Percentiles rank a stretch among this genome's conserved stretches.
phyloP scores from a whole-genome alignment of 148 eudicot genomes.

The Silene latifolia region DNA sequence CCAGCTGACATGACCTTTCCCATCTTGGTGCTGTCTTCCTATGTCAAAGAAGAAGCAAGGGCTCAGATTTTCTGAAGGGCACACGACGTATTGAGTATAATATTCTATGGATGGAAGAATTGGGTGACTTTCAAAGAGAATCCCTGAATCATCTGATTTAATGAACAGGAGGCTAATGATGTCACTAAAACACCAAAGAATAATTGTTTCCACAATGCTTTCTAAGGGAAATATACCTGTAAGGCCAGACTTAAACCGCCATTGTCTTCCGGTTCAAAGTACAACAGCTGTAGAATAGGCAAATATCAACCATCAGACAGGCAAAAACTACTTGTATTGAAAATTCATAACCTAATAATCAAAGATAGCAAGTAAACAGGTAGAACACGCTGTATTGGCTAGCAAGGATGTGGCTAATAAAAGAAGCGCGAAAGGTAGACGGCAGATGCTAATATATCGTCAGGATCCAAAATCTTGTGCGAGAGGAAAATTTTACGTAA shows the following conservation, averaged over 20 bases:
- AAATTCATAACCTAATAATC: not conserved
- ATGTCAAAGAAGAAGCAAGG: conserved; percentile 14
- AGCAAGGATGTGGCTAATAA: conserved; percentile 5
- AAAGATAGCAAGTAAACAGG: not conserved
- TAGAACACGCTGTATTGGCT: not conserved
- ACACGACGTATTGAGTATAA: not conserved
- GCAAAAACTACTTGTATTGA: not conserved
- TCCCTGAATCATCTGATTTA: not conserved
- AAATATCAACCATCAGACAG: not conserved
- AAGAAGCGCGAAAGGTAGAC: not conserved
- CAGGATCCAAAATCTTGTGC: not conserved
- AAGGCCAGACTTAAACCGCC: conserved; percentile 89
- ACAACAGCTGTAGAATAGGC: conserved; percentile 64
- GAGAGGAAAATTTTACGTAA: not conserved
- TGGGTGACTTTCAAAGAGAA: not conserved
- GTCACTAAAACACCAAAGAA: not conserved
- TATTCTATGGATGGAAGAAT: not conserved
- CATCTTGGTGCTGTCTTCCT: conserved; percentile 89
- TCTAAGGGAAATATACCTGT: conserved; percentile 47
- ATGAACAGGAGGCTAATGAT: not conserved
- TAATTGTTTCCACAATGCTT: not conserved
- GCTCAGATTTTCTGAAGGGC: conserved; percentile 9
- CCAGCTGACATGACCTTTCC: conserved; percentile 88
- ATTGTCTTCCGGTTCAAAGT: conserved; percentile 77
- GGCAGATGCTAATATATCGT: not conserved